Evolutionary conservation across 305 asterid species (phyloP), one percentile per base, ranked within the genome.

Genomic region (Rubia tinctorum): DNA sequence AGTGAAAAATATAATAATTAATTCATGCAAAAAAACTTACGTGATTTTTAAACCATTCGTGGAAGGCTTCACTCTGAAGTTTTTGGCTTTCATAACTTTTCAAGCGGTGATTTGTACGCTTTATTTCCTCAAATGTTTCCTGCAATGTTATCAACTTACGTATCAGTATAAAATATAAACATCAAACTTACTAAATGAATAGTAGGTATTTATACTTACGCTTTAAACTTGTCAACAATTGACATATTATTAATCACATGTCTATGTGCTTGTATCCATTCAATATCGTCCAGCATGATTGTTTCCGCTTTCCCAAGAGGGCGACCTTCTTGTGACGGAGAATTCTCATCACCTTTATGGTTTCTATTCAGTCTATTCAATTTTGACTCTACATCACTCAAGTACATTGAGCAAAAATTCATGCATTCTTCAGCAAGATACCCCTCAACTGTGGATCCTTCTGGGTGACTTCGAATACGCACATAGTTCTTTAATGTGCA

Each of bases 241-340:
- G 40, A 23, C 40, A 62, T 25, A 30, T 49, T 69, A 45, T 30
- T 37, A 0, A 69, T 27, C 30, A 27, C 25, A 49, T 47, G 25
- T 23, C 62, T 22, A 69, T 69, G 73, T 22, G 61, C 73, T 69
- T 69, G 73, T 8, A 25, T 56, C 73, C 73, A 49, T n/a, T 56
- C 55, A 49, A 49, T 34, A 12, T 47, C 62, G 12, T 69, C 62
- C 6, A 47, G 8, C 0, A 8, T 20, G 15, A 22, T 4, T 8
- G 49, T 14, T 47, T 69, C 59, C 17, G 15, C n/a, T 47, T 69
- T 69, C 2, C 62, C 73, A 0, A 69, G 13, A 9, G 42, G 13
- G 1, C 43, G 43, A 8, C 73, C 63, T 2, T 11, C 8, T 49
- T 53, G 59, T 5, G 20, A 27, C 30, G 23, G 9, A 12, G 63